Base-by-base conservation (phyloP, 345 rosid species). In the Citrus unshiu region DNA sequence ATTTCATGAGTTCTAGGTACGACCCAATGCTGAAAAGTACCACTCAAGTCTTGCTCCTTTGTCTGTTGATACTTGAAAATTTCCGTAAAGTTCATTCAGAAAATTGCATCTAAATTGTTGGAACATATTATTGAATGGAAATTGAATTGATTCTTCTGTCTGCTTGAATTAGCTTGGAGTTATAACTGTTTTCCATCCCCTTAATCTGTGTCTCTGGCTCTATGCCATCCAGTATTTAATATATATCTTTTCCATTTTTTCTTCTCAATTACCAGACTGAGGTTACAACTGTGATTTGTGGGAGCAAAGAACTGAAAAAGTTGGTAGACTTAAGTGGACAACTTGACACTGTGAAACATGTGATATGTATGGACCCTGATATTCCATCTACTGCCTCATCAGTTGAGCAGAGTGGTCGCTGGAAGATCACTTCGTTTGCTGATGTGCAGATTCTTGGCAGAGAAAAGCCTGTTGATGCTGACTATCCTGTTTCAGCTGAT, bases 221-320 rank as follows among this genome's bases (percentile, higher is more conserved):
- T 29, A 14, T 14, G 16, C 29, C 34, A 34, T 49, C 61, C 34
- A 32, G 21, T 56, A 8, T 32, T 49, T 62, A 16, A 18, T 54
- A 72, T 67, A 61, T 46, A 46, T 46, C 27, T 34, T 70, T 65
- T 34, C 72, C 21, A 60, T 51, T 69, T 66, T 63, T 29, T 2
- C 12, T 71, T 80, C 72, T 57, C 78, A 54, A 54, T 54, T 54
- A 2, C 43, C 86, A 97, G 99, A 97, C 99, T 29, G 98, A 92
- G 87, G 98, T 88, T 75, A 93, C 97, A 37, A 94, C 98, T 21
- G 96, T 97, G 70, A 92, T 94, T 73, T 93, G 98, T 81, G 98
- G 95, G 79, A 82, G 75, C 86, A 94, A 89, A 89, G 98, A 97
- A 84, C 87, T 94, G 80, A 88, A 91, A 83, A 97, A 94, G 81